phyloP scores from a whole-genome alignment of 768 basidiomycete species.

The Collybia nuda region DNA sequence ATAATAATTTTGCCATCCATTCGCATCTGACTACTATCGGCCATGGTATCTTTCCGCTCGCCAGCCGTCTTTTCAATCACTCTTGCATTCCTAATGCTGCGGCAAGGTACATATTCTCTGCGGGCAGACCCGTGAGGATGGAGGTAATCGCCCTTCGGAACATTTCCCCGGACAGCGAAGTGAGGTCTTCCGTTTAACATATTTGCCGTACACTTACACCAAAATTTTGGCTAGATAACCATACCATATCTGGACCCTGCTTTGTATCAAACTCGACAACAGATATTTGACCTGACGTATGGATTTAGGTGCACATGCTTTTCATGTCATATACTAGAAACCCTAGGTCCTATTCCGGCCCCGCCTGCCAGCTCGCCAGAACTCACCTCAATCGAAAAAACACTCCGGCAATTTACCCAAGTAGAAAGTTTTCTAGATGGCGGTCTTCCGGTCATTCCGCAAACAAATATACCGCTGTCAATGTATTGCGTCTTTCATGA shows the following conservation, averaged over 20 bases:
- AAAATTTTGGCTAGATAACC: slow-evolving; percentile 48
- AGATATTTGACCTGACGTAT: slow-evolving; percentile 61
- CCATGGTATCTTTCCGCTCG: slow-evolving; percentile 74
- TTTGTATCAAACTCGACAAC: slow-evolving; percentile 56
- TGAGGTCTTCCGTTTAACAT: slow-evolving; percentile 22
- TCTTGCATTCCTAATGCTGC: slow-evolving; percentile 77
- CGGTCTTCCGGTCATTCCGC: slow-evolving; percentile 26
- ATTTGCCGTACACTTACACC: neutral
- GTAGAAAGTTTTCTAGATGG: slow-evolving; percentile 21
- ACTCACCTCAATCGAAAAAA: slow-evolving; percentile 24
- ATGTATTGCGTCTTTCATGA: slow-evolving; percentile 52
- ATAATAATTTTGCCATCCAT: slow-evolving; percentile 81
- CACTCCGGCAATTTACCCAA: slow-evolving; percentile 38
- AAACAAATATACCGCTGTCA: slow-evolving; percentile 36
- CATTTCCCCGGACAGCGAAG: slow-evolving; percentile 65
- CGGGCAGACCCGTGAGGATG: slow-evolving; percentile 45
- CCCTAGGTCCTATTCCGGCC: slow-evolving; percentile 34
- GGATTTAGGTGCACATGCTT: slow-evolving; percentile 66
- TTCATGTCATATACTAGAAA: slow-evolving; percentile 50
- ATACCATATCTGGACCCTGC: slow-evolving; percentile 82
- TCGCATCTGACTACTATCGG: slow-evolving; percentile 69
- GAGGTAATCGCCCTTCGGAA: slow-evolving; percentile 63
- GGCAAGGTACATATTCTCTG: slow-evolving; percentile 52
- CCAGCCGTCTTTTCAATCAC: slow-evolving; percentile 83
- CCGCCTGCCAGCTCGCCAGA: slow-evolving; percentile 35